These are phyloP conservation scores for Myriosclerotinia curreyana DNA, from an alignment of 2,329 filamentous ascomycete genomes.

Conservation along the genomic window DNA sequence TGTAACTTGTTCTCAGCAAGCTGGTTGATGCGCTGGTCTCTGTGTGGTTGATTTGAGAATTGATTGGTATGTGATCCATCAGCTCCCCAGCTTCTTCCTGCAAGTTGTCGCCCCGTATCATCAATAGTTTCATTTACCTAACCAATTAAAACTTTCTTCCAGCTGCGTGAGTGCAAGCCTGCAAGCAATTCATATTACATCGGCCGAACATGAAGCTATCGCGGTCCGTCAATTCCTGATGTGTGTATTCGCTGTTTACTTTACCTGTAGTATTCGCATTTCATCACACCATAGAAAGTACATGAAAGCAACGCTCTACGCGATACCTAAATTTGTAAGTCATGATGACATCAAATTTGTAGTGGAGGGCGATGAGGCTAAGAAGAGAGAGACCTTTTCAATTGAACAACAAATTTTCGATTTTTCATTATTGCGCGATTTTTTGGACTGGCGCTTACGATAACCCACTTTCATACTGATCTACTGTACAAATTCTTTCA, in stretches of 20 bases:
- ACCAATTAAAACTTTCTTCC: conserved; percentile 3
- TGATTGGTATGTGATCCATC: conserved; percentile 18
- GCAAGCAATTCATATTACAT: conserved; percentile 19
- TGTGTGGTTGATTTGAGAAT: conserved; percentile 17
- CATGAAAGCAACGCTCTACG: not conserved
- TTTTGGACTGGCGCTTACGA: not conserved
- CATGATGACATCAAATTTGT: not conserved
- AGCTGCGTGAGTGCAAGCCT: conserved; percentile 14
- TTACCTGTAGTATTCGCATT: not conserved
- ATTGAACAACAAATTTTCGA: conserved; percentile 16
- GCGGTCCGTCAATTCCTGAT: conserved; percentile 1
- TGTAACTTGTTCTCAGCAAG: too few species aligned
- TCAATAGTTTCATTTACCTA: conserved; percentile 18
- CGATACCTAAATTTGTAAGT: conserved; percentile 16
- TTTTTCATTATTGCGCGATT: conserved; percentile 2
- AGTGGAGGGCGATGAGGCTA: conserved; percentile 15
- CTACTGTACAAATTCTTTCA: not conserved
- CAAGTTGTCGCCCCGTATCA: conserved; percentile 18
- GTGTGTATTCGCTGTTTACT: too few species aligned
- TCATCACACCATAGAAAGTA: conserved; percentile 20
- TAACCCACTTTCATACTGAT: conserved; percentile 13
- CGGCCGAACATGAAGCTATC: conserved; percentile 11
- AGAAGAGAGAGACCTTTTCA: conserved; percentile 6
- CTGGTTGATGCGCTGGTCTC: conserved; percentile 18
- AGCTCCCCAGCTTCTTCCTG: conserved; percentile 17